Base-by-base conservation (phyloP, 192 early-diverging fungal species). In the Chytriomyces sp. region DNA sequence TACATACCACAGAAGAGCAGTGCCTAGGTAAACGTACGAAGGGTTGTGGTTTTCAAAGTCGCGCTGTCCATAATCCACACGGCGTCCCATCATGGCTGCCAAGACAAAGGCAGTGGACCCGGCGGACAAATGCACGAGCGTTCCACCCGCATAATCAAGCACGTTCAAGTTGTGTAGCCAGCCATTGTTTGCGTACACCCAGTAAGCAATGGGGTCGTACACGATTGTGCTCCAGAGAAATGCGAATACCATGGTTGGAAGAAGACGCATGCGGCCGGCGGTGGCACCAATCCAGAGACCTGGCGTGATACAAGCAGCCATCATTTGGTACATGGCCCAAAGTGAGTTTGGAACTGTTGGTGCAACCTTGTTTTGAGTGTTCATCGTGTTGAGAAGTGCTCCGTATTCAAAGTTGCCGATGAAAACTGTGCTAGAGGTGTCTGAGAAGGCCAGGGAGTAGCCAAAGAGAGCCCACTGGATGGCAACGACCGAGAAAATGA, bases 91-190 rank as follows among this genome's bases (percentile, higher is more conserved):
- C 8, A 94, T 85, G 36, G 95, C 61, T n/a, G 91, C 84, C 81
- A 92, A 95, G 37, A 96, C 97, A 57, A 98, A 82, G 39, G 91
- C 93, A 54, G 92, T 90, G 73, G 91, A 92, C 25, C 97, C 97
- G 31, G 93, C 94, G 1, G 89, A 82, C 26, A 96, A 92, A 77
- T 99, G 94, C 30, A 99, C 94, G 26, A 95, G 93, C n/a, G 93
- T 93, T 28, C 97, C 95, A 53, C 97, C 97, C 17, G 97, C 95
- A 69, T 93, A 99, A 81, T 99, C 95, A 28, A 96, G 84, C 31
- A 84, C 87, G 37, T 74, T 73, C 38, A 86, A 52, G 37, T 88
- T 88, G 53, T 78, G 81, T 56, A 92, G 80, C 94, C 94, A 99
- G 2, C 96, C 96, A 65, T 89, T 90, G 34, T 81, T 59, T 17